These are phyloP conservation scores for Colletotrichum sp. DNA, from an alignment of 2,329 filamentous ascomycete genomes.

Conservation along the genomic window DNA sequence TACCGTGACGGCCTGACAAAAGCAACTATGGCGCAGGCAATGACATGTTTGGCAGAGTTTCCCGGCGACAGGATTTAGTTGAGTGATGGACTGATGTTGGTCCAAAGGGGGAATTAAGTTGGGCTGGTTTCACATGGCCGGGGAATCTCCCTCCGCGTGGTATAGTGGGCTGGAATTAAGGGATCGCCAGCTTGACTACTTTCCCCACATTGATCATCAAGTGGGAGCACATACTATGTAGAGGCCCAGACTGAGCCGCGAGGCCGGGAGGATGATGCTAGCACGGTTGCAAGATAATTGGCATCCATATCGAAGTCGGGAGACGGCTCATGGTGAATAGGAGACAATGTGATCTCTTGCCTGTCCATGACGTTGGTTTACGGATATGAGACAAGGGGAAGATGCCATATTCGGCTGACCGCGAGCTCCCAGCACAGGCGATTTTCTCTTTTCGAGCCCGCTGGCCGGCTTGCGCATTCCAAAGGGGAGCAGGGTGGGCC, in stretches of 20 bases:
- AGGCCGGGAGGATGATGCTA: not conserved
- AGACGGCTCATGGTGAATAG: not conserved
- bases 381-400: not conserved
- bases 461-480: not conserved
- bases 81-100: conserved; percentile 1
- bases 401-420: not conserved
- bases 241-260: not conserved
- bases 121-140: conserved; percentile 5
- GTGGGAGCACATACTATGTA: not conserved
- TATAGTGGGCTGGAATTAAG: conserved; percentile 10
- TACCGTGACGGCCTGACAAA: not conserved
- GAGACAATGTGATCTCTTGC: not conserved
- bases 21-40: not conserved
- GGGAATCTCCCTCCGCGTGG: conserved; percentile 13
- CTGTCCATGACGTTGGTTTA: not conserved
- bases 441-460: not conserved
- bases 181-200: not conserved
- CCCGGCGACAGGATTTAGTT: not conserved
- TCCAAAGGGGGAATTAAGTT: not conserved
- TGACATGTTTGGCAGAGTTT: not conserved
- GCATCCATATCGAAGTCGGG: not conserved
- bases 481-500: not conserved
- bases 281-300: not conserved
- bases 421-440: not conserved
- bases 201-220: conserved; percentile 6